Evolutionary conservation across 768 basidiomycete species (phyloP).

Genomic region (Trametes meyenii): DNA sequence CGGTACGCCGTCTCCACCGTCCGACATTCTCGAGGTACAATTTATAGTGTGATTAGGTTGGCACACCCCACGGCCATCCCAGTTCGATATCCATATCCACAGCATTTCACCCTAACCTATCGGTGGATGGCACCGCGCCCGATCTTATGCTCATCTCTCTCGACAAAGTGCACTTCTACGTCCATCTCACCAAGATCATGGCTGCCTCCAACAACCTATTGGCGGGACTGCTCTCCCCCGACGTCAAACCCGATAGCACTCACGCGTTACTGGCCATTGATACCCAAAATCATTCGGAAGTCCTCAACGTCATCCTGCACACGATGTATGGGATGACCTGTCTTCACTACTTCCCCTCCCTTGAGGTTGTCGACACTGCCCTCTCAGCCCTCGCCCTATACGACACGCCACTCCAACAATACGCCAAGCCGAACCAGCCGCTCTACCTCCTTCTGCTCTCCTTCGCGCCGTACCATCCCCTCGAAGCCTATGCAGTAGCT

Average conservation of each 20-base stretch:
- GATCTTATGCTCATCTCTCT: slow-evolving; percentile 67
- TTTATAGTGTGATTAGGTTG: not conserved
- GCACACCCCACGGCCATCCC: slow-evolving; percentile 1
- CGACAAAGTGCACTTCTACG: slow-evolving; percentile 84
- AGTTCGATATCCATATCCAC: slow-evolving; percentile 65
- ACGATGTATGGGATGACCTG: slow-evolving; percentile 35
- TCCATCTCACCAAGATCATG: slow-evolving; percentile 60
- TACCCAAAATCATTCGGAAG: slow-evolving; percentile 29
- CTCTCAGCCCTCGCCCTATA: slow-evolving; percentile 30
- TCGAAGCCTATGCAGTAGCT: slow-evolving; percentile 47
- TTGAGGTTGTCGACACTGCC: slow-evolving; percentile 31
- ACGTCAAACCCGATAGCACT: not conserved
- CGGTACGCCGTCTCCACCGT: slow-evolving; percentile 1
- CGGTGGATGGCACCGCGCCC: slow-evolving; percentile 51
- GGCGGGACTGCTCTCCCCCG: slow-evolving; percentile 47
- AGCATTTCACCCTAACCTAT: slow-evolving; percentile 71
- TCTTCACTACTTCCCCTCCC: slow-evolving; percentile 32
- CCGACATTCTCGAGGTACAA: too few relatives aligned
- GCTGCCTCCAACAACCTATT: slow-evolving; percentile 64
- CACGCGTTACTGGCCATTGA: slow-evolving; percentile 17
- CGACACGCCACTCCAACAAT: slow-evolving; percentile 26
- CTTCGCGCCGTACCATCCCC: slow-evolving; percentile 38
- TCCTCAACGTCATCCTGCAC: slow-evolving; percentile 40
- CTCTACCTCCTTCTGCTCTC: slow-evolving; percentile 40
- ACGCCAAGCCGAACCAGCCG: slow-evolving; percentile 33